Evolutionary conservation across 768 basidiomycete genomes (phyloP).

Genomic region (Macrolepiota dolichaula): DNA sequence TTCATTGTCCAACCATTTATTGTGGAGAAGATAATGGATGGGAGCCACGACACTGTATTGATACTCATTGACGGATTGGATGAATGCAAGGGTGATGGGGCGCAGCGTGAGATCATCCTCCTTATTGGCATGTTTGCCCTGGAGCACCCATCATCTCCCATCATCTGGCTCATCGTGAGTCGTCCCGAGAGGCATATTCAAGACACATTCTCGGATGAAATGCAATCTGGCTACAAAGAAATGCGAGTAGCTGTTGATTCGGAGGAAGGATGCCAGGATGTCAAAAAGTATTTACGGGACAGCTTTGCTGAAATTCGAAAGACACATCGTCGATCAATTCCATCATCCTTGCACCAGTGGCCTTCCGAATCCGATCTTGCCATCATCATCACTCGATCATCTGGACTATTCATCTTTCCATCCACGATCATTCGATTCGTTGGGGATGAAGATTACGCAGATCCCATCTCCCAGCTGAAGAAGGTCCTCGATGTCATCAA

Average conservation of each 20-base stretch:
- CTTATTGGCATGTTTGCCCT: conserved; percentile 7
- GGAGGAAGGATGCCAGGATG: conserved; percentile 14
- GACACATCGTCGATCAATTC: background rate
- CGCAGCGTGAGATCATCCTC: conserved; percentile 15
- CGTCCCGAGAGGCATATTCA: conserved; percentile 23
- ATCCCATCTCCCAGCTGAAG: background rate
- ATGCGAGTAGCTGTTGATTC: conserved; percentile 7
- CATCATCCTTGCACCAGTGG: conserved; percentile 14
- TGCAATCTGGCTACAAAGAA: background rate
- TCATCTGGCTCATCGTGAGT: conserved; percentile 23
- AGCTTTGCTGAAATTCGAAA: conserved; percentile 11
- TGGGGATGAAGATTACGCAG: conserved; percentile 6
- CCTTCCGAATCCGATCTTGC: conserved; percentile 12
- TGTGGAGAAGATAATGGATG: background rate
- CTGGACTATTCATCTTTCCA: conserved; percentile 23
- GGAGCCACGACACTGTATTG: background rate
- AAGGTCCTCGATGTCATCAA: conserved; percentile 1
- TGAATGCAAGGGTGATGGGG: conserved; percentile 16
- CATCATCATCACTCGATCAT: conserved; percentile 16
- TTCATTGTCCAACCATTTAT: conserved; percentile 15
- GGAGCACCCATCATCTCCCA: background rate
- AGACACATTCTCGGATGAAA: background rate
- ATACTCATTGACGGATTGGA: conserved; percentile 25
- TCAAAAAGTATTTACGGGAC: conserved; percentile 13
- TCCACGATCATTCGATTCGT: conserved; percentile 20